These are phyloP conservation scores for Setaria italica DNA, from an alignment of 202 grass and related monocot genomes.

Conservation along the genomic window DNA sequence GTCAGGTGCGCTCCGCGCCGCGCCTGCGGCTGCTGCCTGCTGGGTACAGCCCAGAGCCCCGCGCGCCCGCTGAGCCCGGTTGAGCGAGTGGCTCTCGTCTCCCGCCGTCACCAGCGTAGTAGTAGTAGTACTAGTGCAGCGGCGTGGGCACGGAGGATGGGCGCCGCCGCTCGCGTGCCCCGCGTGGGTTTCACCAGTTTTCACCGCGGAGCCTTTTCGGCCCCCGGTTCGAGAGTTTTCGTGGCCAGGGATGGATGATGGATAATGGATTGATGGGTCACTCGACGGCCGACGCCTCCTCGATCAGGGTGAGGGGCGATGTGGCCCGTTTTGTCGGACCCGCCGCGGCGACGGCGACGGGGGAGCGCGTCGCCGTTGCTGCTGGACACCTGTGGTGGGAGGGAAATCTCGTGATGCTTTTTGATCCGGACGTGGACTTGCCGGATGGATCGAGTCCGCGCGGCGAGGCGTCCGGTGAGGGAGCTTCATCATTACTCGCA, in stretches of 20 bases:
- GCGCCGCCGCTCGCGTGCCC: background rate
- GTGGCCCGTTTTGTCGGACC: background rate
- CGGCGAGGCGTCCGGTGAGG: too few species aligned
- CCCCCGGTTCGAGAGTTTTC: background rate
- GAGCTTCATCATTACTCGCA: too few species aligned
- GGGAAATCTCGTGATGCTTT: slow-evolving; percentile 16
- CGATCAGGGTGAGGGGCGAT: background rate
- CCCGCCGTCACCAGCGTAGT: background rate
- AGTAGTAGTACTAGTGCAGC: background rate
- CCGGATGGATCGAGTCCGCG: too few species aligned
- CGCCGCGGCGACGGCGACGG: background rate
- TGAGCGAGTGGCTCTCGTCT: background rate
- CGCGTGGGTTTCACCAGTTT: background rate
- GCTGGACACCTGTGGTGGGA: background rate
- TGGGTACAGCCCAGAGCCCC: slow-evolving; percentile 1
- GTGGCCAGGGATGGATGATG: background rate
- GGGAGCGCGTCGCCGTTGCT: background rate
- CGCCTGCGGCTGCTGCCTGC: background rate
- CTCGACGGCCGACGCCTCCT: background rate
- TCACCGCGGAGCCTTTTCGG: background rate
- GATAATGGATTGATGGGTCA: too few species aligned
- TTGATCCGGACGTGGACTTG: background rate
- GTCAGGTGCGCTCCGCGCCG: background rate
- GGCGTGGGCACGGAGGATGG: background rate
- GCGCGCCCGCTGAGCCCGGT: background rate